Evolutionary conservation across 225 moss, liverwort and hornwort genomes (phyloP).

Genomic region (Marchantia polymorpha): DNA sequence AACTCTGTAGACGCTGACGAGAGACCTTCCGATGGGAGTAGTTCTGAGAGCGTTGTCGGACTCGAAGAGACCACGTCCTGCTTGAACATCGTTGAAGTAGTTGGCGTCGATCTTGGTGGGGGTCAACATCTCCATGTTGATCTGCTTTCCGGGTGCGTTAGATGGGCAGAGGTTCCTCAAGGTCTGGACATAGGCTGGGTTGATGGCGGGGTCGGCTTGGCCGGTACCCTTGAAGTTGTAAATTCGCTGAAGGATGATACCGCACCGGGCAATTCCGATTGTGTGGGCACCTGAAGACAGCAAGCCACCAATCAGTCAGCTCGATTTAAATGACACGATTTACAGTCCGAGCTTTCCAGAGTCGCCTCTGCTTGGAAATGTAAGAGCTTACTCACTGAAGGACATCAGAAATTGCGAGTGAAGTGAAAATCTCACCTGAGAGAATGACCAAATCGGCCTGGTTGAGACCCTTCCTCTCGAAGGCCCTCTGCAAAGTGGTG

Average conservation of each 20-base stretch:
- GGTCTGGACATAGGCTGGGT: slow-evolving; percentile 29
- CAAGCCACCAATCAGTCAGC: neutral
- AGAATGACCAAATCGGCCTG: slow-evolving; percentile 39
- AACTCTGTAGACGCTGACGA: slow-evolving; percentile 29
- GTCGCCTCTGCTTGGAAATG: neutral
- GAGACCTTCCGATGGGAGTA: slow-evolving; percentile 22
- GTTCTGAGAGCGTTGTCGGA: slow-evolving; percentile 42
- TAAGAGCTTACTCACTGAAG: no score
- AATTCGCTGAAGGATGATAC: slow-evolving; percentile 40
- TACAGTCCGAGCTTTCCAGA: neutral
- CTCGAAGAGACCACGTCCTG: slow-evolving; percentile 45
- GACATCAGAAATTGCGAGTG: neutral
- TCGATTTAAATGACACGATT: neutral
- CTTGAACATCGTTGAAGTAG: slow-evolving; percentile 48
- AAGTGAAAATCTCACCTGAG: slow-evolving; percentile 30
- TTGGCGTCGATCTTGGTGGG: slow-evolving; percentile 43
- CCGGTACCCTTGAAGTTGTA: slow-evolving; percentile 60
- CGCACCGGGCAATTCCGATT: slow-evolving; percentile 41
- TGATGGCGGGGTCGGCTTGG: slow-evolving; percentile 45
- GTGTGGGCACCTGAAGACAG: slow-evolving; percentile 43
- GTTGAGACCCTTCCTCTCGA: slow-evolving; percentile 35
- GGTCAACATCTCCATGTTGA: slow-evolving; percentile 45
- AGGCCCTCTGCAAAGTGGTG: slow-evolving; percentile 28
- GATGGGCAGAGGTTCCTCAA: slow-evolving; percentile 48
- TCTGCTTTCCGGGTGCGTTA: slow-evolving; percentile 23